A percentile compares a stretch with the other conserved stretches of the same genome.
These are phyloP conservation scores for Fusarium nurragi DNA, from an alignment of 2,329 filamentous ascomycete genomes.

Conservation along the genomic window DNA sequence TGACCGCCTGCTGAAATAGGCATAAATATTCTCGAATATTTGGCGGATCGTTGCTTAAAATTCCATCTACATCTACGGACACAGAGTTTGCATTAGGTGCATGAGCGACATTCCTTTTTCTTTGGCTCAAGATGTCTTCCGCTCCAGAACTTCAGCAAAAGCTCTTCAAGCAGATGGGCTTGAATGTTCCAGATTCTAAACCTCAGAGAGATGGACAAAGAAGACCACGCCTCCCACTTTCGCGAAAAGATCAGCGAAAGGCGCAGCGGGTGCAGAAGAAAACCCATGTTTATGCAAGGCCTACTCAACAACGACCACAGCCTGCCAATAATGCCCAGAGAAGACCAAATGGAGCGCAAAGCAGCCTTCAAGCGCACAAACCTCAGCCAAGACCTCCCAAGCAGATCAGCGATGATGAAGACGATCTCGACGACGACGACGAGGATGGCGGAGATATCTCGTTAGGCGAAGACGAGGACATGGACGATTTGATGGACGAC, in stretches of 20 bases:
- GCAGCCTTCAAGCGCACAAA: conserved; percentile 1
- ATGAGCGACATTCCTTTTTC: not conserved
- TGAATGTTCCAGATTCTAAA: conserved; percentile 44
- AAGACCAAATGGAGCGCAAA: conserved; percentile 4
- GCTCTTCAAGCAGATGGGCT: conserved; percentile 51
- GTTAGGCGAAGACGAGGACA: conserved; percentile 42
- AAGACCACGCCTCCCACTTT: conserved; percentile 33
- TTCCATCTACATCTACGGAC: not conserved
- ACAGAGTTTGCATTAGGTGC: not conserved
- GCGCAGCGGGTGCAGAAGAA: conserved; percentile 71
- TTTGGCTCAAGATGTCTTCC: conserved; percentile 27
- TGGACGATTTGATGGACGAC: conserved; percentile 36
- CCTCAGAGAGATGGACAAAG: conserved; percentile 15
- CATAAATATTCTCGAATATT: not conserved
- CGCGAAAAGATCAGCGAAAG: conserved; percentile 74
- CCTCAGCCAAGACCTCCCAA: conserved; percentile 5
- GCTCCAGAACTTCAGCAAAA: conserved; percentile 51
- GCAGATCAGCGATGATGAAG: conserved; percentile 29
- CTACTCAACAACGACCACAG: conserved; percentile 21
- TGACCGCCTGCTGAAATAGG: conserved; percentile 25
- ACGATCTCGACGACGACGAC: conserved; percentile 15
- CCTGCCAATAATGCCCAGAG: conserved; percentile 3
- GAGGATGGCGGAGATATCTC: conserved; percentile 13
- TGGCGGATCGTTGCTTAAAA: conserved; percentile 15
- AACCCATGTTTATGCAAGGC: conserved; percentile 48